phyloP scores from a whole-genome alignment of 1,284 basidiomycete genomes.

The Sporisorium exsertum region DNA sequence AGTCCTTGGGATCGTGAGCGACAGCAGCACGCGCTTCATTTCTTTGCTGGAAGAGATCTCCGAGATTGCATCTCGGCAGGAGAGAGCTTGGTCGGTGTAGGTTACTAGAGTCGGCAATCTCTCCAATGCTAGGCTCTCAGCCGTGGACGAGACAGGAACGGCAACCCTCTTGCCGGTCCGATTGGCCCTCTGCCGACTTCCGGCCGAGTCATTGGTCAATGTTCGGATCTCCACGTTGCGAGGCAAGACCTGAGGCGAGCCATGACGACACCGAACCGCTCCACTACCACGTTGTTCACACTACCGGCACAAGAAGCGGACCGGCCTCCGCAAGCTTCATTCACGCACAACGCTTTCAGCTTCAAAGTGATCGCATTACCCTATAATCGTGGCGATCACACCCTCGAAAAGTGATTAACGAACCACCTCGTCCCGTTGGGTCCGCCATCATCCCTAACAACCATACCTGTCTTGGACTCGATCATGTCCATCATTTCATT shows the following conservation, averaged over 20 bases:
- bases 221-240: neutral
- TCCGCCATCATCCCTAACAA: conserved; percentile 64
- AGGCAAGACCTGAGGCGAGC: neutral
- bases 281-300: neutral
- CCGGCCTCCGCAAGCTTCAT: neutral
- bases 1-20: neutral
- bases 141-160: neutral
- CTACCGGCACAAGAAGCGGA: neutral
- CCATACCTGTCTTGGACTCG: conserved; percentile 41
- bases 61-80: neutral
- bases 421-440: conserved; percentile 56
- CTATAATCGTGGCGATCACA: neutral
- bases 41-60: neutral
- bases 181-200: neutral
- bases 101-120: neutral
- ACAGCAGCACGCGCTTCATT: neutral
- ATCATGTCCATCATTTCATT: conserved; percentile 61
- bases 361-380: neutral
- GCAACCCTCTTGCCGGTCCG: conserved; percentile 3
- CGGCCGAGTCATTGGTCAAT: neutral
- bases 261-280: neutral
- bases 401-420: conserved; percentile 50
- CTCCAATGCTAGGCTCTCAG: no score
- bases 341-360: neutral
- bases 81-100: neutral